Percentiles rank a stretch among this genome's conserved stretches.
These are phyloP conservation scores for Akanthomyces muscarius DNA, from an alignment of 2,329 filamentous ascomycete species.

Conservation along the genomic window DNA sequence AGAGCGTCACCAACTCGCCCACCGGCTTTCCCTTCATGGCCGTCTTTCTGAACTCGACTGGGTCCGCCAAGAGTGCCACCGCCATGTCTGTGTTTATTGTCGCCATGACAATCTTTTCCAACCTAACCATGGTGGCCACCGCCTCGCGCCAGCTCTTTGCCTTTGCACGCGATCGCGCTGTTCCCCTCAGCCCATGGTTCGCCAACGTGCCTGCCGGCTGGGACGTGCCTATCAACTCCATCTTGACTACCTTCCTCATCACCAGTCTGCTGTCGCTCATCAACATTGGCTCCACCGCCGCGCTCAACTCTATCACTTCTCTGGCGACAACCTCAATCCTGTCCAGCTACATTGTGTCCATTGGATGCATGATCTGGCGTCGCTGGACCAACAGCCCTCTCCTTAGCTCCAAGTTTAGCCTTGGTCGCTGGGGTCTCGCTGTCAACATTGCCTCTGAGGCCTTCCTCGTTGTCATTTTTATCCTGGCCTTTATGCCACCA, in stretches of 20 bases:
- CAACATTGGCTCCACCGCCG: constrained; percentile 47
- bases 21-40: constrained; percentile 30
- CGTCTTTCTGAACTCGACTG: constrained; percentile 27
- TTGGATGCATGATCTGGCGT: constrained; percentile 40
- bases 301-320: constrained; percentile 52
- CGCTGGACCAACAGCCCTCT: constrained; percentile 31
- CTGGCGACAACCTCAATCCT: constrained; percentile 47
- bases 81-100: constrained; percentile 27
- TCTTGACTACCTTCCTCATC: constrained; percentile 36
- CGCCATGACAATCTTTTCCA: constrained; percentile 25
- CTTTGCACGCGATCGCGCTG: constrained; percentile 34
- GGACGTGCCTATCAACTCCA: constrained; percentile 19
- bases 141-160: constrained; percentile 30
- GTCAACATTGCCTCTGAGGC: constrained; percentile 41
- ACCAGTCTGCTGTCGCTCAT: constrained; percentile 44
- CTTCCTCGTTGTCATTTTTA: constrained; percentile 43
- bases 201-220: constrained; percentile 19
- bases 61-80: constrained; percentile 21
- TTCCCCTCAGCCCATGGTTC: constrained; percentile 20
- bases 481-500: constrained; percentile 47
- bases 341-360: constrained; percentile 48
- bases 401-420: constrained; percentile 24
- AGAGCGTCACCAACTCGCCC: constrained; percentile 3
- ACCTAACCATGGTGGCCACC: constrained; percentile 27
- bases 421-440: constrained; percentile 39